Evolutionary conservation across 2,329 filamentous ascomycete genomes (phyloP), one percentile per base, ranked within the genome.

Genomic region (Aspergillus sclerotialis): DNA sequence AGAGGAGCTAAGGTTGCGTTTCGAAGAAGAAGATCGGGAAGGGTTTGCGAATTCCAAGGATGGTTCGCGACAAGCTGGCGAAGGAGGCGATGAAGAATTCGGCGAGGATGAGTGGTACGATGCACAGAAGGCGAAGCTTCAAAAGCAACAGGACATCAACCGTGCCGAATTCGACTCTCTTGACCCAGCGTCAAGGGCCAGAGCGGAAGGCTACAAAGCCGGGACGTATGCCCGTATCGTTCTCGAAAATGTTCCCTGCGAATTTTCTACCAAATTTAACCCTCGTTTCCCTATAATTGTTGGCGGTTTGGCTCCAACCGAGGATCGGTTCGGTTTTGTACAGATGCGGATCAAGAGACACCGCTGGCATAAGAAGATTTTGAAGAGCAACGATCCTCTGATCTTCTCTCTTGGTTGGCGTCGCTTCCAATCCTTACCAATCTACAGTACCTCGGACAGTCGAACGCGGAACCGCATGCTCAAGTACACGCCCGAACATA

Each of bases 71-170:
- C 75, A 82, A 23, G 72, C 77, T 43, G 83, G 87, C 45, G 78
- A 76, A 18, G 81, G 74, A 21, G 73, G 73, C 3, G 70, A 78
- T 5, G 78, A 90, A 34, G 69, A 78, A 38, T 96, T 94, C 52
- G 92, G 89, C 33, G 92, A 98, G 62, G 92, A 98, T 56, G 86
- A 98, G 36, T 98, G 93, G 93, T 98, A 98, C 58, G 92, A 96
- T 55, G 78, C 84, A 17, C 92, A 98, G 58, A 98, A 98, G 67
- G 86, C 92, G 19, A 75, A 84, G 58, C 80, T 98, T 39, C 85
- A 95, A 64, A 95, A 94, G 65, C 92, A 98, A 61, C 75, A 92
- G 43, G 85, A 93, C 53, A 95, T 98, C 76, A 98, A 98, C 67
- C 87, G 88, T 54, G 78, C 86, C 38, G 93, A 96, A 56, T 94